phyloP scores from a whole-genome alignment of 345 rosid genomes.

The Boechera stricta region DNA sequence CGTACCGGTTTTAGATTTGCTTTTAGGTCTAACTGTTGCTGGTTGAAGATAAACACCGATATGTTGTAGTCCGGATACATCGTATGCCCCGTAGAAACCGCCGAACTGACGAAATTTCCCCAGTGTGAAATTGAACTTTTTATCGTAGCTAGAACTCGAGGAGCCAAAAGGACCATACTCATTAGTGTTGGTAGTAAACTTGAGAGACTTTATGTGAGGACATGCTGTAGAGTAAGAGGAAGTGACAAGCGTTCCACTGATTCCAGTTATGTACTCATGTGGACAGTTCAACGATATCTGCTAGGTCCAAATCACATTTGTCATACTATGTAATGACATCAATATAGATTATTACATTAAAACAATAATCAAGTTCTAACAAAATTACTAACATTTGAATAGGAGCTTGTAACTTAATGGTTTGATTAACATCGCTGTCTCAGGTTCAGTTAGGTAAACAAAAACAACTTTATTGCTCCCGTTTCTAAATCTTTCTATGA shows the following conservation, averaged over 20 bases:
- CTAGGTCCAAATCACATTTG: not conserved
- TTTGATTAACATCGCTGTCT: too few relatives aligned
- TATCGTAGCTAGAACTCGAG: not conserved
- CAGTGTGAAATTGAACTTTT: slow-evolving; percentile 14
- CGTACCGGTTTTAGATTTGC: not conserved
- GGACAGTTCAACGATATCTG: slow-evolving; percentile 33
- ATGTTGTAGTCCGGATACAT: slow-evolving; percentile 20
- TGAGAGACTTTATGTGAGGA: slow-evolving; percentile 31
- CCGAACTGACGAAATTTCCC: slow-evolving; percentile 36
- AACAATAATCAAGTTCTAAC: too few relatives aligned
- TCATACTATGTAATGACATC: too few relatives aligned
- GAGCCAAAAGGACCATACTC: slow-evolving; percentile 41
- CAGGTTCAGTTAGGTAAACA: too few relatives aligned
- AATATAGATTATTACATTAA: too few relatives aligned
- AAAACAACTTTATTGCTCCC: too few relatives aligned
- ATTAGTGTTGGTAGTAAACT: slow-evolving; percentile 29
- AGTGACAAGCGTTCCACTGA: slow-evolving; percentile 27
- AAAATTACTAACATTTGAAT: too few relatives aligned
- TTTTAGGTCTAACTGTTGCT: slow-evolving; percentile 22
- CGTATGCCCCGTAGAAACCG: slow-evolving; percentile 36
- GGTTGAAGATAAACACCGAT: slow-evolving; percentile 42
- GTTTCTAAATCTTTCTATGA: too few relatives aligned
- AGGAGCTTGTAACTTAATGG: too few relatives aligned
- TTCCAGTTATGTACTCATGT: slow-evolving; percentile 36
- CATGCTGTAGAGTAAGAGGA: not conserved